phyloP scores from a whole-genome alignment of 768 basidiomycete species.

The Heimioporus sp. region DNA sequence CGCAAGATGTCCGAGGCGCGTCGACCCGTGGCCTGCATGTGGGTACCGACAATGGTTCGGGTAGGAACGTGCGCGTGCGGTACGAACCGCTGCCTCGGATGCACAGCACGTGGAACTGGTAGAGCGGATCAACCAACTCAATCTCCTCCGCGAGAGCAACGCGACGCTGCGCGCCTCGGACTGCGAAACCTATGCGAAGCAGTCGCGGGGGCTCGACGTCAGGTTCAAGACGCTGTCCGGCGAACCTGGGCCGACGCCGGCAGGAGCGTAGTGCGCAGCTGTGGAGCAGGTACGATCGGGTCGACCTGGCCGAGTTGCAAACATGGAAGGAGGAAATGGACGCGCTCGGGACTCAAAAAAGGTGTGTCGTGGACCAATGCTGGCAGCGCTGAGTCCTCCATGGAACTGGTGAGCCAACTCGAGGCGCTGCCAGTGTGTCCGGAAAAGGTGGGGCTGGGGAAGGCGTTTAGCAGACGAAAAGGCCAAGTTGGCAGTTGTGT shows the following conservation, averaged over 20 bases:
- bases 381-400: conserved; percentile 19
- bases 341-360: conserved; percentile 44
- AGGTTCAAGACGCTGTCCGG: conserved; percentile 55
- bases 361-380: conserved; percentile 26
- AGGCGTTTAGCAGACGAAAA: conserved; percentile 38
- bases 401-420: too few relatives aligned
- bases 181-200: conserved; percentile 66
- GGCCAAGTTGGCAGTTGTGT: too few relatives aligned
- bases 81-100: conserved; percentile 68
- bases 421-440: conserved; percentile 33
- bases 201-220: conserved; percentile 61
- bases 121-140: conserved; percentile 84
- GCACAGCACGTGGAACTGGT: conserved; percentile 82
- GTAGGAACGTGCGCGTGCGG: conserved; percentile 80
- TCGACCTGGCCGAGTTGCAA: conserved; percentile 84
- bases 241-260: conserved; percentile 82
- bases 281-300: conserved; percentile 86
- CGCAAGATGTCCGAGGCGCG: conserved; percentile 69
- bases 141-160: conserved; percentile 85
- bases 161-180: conserved; percentile 80
- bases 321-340: conserved; percentile 72
- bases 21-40: neutral
- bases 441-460: conserved; percentile 40
- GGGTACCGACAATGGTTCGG: neutral
- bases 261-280: conserved; percentile 81